Base-by-base conservation (phyloP, 2,329 filamentous ascomycete genomes). In the Fusarium bulbicola region DNA sequence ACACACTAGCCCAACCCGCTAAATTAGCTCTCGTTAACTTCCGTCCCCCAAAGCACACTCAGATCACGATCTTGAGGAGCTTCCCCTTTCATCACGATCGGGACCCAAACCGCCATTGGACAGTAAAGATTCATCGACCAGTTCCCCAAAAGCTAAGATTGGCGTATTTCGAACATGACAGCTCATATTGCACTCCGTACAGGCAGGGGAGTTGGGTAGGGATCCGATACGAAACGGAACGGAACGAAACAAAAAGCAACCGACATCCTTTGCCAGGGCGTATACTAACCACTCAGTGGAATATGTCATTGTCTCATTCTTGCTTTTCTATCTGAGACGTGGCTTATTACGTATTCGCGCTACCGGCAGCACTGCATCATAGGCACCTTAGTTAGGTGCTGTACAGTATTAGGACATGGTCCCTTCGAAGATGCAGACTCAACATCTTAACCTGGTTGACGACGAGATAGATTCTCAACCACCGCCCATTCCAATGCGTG, bases 371-470 rank as follows among this genome's bases (percentile, higher is more conserved):
- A 24, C 52, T 56, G 37, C 37, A 43, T 56, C 54, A 36, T 58
- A 54, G n/a, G 14, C 13, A 34, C 32, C 32, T 15, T 26, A 30
- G 37, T 26, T 45, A 14, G 11, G 24, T 26, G 4, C 45, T 7
- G 43, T 26, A 8, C 45, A 47, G 50, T 30, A n/a, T 24, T 21
- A 47, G 13, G n/a, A 66, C 62, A 45, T 20, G 30, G 5, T 13
- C 24, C 24, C 53, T 30, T n/a, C 7, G 15, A 63, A 37, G 40
- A 69, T 69, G 66, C 66, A 65, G 52, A 54, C 66, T 9, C 66
- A 39, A 18, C 63, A 68, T 43, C 46, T 69, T 3, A 69, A 69
- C 42, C 66, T 70, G 36, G 66, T 65, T 10, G 66, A 69, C 13
- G 66, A 69, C 34, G 66, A 69, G 14, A 40, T 59, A 50, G 65